Evolutionary conservation across 192 early-diverging fungal genomes (phyloP).

Genomic region (Coemansia sp.): DNA sequence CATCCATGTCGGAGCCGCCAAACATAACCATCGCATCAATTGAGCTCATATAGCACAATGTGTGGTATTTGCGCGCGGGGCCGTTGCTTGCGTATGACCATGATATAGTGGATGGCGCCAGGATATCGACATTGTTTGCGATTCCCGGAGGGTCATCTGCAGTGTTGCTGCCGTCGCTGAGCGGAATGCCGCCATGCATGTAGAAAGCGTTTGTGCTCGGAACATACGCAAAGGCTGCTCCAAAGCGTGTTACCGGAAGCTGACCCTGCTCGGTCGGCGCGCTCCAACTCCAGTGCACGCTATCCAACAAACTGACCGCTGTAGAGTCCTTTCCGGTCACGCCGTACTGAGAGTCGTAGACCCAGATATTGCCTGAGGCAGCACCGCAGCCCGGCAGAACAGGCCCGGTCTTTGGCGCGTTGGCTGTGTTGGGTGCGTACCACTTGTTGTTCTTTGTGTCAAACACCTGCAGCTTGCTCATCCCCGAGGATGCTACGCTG

Average conservation of each 20-base stretch:
- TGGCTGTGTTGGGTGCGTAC: constrained; percentile 45
- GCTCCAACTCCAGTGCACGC: constrained; percentile 54
- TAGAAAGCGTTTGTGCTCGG: constrained; percentile 29
- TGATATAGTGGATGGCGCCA: constrained; percentile 53
- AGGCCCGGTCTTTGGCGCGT: constrained; percentile 30
- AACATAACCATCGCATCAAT: constrained; percentile 61
- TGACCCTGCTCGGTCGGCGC: constrained; percentile 39
- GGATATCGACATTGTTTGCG: constrained; percentile 46
- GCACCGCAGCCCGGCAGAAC: constrained; percentile 48
- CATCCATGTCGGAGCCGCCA: constrained; percentile 61
- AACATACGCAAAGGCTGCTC: constrained; percentile 40
- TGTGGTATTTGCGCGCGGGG: constrained; percentile 54
- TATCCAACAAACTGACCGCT: constrained; percentile 40
- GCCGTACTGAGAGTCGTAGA: constrained; percentile 38
- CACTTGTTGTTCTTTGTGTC: constrained; percentile 41
- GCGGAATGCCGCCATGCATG: constrained; percentile 51
- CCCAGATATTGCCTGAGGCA: constrained; percentile 33
- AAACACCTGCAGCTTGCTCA: constrained; percentile 35
- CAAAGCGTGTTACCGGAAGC: constrained; percentile 39
- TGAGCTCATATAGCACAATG: constrained; percentile 54
- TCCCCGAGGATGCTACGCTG: constrained; percentile 19
- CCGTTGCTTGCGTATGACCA: constrained; percentile 63
- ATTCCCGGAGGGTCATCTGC: constrained; percentile 24
- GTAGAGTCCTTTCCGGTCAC: constrained; percentile 16
- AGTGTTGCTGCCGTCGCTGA: constrained; percentile 25